Conservation (phyloP, 768 basidiomycete genomes). For the Agrocybe pediades region DNA sequence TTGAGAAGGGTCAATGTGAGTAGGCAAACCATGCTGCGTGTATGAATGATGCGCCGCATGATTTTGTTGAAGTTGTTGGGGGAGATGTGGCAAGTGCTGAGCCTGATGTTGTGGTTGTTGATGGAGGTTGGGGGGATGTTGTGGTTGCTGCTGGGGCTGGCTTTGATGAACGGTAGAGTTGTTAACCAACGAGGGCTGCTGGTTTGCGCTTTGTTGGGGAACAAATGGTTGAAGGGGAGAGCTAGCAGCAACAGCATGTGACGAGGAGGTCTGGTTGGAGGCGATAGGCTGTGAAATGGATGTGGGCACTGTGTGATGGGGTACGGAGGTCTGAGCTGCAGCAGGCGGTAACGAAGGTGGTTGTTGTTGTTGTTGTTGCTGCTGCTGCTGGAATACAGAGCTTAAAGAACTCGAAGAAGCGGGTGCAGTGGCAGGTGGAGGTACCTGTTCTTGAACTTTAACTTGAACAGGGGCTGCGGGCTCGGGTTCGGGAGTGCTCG, state of each 20-base stretch:
- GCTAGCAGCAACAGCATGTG: constrained; percentile 29
- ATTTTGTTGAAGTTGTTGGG: constrained; percentile 46
- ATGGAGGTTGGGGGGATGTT: constrained; percentile 34
- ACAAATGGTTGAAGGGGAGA: constrained; percentile 44
- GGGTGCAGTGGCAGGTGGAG: constrained; percentile 39
- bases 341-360: constrained; percentile 31
- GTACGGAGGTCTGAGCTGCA: constrained; percentile 27
- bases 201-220: constrained; percentile 37
- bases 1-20: constrained; percentile 66
- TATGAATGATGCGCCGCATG: constrained; percentile 52
- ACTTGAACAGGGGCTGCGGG: constrained; percentile 26
- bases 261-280: constrained; percentile 25
- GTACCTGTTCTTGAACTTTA: constrained; percentile 31
- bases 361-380: constrained; percentile 37
- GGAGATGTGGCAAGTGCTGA: constrained; percentile 42
- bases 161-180: constrained; percentile 14
- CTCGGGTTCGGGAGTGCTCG: constrained; percentile 36
- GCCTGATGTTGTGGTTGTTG: constrained; percentile 40
- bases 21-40: constrained; percentile 64
- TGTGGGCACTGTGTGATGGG: constrained; percentile 35
- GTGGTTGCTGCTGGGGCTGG: constrained; percentile 27
- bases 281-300: constrained; percentile 42
- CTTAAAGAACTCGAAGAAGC: constrained; percentile 36
- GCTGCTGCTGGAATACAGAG: constrained; percentile 52
- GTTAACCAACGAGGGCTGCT: constrained; percentile 21